These are phyloP conservation scores for Thraustotheca clavata DNA, from an alignment of 352 stramenopile species.

Conservation along the genomic window DNA sequence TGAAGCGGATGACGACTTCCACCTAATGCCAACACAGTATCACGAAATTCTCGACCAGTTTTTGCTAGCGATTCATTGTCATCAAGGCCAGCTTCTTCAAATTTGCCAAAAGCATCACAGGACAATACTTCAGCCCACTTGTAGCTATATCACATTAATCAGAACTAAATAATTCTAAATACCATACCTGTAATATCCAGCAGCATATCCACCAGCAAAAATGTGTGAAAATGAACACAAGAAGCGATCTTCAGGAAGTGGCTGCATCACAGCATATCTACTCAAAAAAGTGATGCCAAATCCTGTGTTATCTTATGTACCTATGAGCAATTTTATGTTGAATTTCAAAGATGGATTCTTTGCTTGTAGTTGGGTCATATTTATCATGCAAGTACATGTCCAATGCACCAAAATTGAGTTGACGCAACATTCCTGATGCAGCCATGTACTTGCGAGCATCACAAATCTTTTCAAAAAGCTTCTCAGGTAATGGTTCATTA, in stretches of 20 bases:
- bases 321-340: conserved; percentile 84
- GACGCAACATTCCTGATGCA: conserved; percentile 91
- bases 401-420: conserved; percentile 92
- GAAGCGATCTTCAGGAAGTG: conserved; percentile 93
- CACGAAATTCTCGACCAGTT: conserved; percentile 88
- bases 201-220: conserved; percentile 96
- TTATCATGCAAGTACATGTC: conserved; percentile 80
- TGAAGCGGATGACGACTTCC: conserved; percentile 82
- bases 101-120: conserved; percentile 95
- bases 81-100: conserved; percentile 93
- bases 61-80: conserved; percentile 71
- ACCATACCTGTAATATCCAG: conserved; percentile 94
- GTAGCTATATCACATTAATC: conserved; percentile 42
- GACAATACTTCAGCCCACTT: conserved; percentile 98
- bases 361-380: conserved; percentile 38
- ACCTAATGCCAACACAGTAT: conserved; percentile 89
- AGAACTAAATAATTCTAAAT: not conserved
- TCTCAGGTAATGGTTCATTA: conserved; percentile 84
- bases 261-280: conserved; percentile 78
- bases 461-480: conserved; percentile 96
- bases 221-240: conserved; percentile 98
- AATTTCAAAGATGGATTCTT: conserved; percentile 90
- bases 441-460: conserved; percentile 93
- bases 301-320: conserved; percentile 31
- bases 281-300: not conserved